Conservation (phyloP, 352 stramenopile species). For the Phytophthora lateralis region DNA sequence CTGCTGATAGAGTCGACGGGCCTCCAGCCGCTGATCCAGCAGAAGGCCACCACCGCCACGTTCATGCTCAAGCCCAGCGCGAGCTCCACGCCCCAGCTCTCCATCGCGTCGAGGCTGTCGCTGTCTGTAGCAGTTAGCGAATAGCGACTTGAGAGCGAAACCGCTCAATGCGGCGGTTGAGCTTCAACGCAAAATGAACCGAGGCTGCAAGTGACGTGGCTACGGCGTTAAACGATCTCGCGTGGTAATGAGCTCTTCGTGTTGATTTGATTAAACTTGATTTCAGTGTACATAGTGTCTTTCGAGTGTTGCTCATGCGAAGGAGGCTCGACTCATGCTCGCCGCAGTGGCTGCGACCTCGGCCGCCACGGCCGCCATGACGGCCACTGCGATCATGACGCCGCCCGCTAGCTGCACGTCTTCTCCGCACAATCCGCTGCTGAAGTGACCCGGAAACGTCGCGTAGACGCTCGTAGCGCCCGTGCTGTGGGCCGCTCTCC, state of each 20-base stretch:
- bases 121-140: background rate
- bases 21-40: constrained; percentile 27
- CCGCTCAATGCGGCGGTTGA: constrained; percentile 10
- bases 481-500: constrained; percentile 16
- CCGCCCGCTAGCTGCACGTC: constrained; percentile 27
- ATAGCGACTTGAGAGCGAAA: constrained; percentile 8
- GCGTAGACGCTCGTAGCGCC: constrained; percentile 18
- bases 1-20: constrained; percentile 23
- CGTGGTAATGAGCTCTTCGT: constrained; percentile 6
- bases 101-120: constrained; percentile 7
- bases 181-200: too few species aligned
- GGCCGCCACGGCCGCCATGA: constrained; percentile 21
- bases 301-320: constrained; percentile 8
- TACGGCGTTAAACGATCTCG: constrained; percentile 5
- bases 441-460: constrained; percentile 29
- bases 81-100: constrained; percentile 23
- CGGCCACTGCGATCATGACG: constrained; percentile 22
- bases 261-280: constrained; percentile 21
- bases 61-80: constrained; percentile 23
- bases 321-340: constrained; percentile 21
- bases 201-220: background rate
- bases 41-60: constrained; percentile 17
- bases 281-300: constrained; percentile 24
- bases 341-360: constrained; percentile 24
- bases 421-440: constrained; percentile 26